Evolutionary conservation across 345 rosid genomes (phyloP).

Genomic region (Luvunga scandens): DNA sequence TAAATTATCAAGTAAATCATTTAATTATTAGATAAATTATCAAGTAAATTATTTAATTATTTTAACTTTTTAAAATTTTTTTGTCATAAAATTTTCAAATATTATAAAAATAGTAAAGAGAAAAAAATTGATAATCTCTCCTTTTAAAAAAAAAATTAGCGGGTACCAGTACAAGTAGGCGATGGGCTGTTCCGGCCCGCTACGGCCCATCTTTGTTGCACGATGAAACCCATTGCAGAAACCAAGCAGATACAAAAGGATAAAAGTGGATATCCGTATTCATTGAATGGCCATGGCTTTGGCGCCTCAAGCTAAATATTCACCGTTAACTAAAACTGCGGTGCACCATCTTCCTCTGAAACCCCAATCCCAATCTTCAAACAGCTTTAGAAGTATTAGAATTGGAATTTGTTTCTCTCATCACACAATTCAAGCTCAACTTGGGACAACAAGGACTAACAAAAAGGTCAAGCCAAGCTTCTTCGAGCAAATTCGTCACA

Average conservation of each 20-base stretch:
- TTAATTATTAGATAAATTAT: too few relatives aligned
- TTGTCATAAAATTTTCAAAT: too few relatives aligned
- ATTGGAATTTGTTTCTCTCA: slow-evolving; percentile 26
- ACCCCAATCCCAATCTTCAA: slow-evolving; percentile 5
- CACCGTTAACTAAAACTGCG: slow-evolving; percentile 1
- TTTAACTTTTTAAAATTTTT: too few relatives aligned
- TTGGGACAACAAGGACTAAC: slow-evolving; percentile 24
- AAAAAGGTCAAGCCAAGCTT: slow-evolving; percentile 73
- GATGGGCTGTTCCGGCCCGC: neutral
- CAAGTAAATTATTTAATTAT: too few relatives aligned
- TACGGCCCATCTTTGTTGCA: neutral
- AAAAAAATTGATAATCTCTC: too few relatives aligned
- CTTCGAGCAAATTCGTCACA: slow-evolving; percentile 61
- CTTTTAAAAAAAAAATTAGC: too few relatives aligned
- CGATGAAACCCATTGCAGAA: neutral
- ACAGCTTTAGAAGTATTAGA: slow-evolving; percentile 9
- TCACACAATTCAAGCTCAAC: slow-evolving; percentile 23
- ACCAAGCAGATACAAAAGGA: neutral
- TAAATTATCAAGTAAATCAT: too few relatives aligned
- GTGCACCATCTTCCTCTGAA: slow-evolving; percentile 19
- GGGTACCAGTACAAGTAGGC: too few relatives aligned
- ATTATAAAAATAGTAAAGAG: too few relatives aligned
- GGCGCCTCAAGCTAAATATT: slow-evolving; percentile 7
- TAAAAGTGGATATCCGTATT: neutral
- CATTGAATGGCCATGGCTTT: neutral